Conservation (phyloP, 441 rosid species). For the Viola pubescens region DNA sequence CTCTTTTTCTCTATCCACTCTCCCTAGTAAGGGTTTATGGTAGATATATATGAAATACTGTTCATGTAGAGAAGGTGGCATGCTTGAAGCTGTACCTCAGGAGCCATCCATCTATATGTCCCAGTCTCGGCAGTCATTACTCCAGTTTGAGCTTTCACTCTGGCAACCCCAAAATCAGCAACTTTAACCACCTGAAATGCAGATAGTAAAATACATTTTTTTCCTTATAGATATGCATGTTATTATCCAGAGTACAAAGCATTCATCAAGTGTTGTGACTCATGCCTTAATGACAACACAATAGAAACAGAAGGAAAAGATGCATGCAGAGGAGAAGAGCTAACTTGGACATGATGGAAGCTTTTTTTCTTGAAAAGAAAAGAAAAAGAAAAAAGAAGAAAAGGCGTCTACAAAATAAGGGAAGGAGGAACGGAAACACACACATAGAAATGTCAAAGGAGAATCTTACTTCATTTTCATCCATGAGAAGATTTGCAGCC, state of each 20-base stretch:
- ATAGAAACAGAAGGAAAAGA: not conserved
- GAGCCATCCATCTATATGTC: slow-evolving; percentile 99
- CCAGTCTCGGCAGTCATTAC: slow-evolving; percentile 99
- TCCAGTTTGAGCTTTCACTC: slow-evolving; percentile 88
- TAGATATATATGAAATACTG: not conserved
- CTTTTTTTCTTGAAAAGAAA: too few species aligned
- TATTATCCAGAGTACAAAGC: not conserved
- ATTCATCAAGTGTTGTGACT: not conserved
- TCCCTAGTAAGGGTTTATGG: not conserved
- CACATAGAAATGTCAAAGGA: not conserved
- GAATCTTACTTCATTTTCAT: slow-evolving; percentile 84
- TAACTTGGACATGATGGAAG: not conserved
- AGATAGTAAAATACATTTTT: not conserved
- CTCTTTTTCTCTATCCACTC: too few species aligned
- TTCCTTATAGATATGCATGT: not conserved
- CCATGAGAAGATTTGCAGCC: slow-evolving; percentile 98
- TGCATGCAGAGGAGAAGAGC: not conserved
- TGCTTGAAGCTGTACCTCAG: slow-evolving; percentile 56
- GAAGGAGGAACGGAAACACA: too few species aligned
- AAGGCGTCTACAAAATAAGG: too few species aligned
- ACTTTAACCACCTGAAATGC: slow-evolving; percentile 74
- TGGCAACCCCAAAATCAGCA: slow-evolving; percentile 97
- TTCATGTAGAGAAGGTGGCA: not conserved
- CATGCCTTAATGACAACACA: not conserved
- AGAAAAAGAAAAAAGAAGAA: too few species aligned